phyloP scores from a whole-genome alignment of 768 basidiomycete genomes.

The Tulasnella sp. region DNA sequence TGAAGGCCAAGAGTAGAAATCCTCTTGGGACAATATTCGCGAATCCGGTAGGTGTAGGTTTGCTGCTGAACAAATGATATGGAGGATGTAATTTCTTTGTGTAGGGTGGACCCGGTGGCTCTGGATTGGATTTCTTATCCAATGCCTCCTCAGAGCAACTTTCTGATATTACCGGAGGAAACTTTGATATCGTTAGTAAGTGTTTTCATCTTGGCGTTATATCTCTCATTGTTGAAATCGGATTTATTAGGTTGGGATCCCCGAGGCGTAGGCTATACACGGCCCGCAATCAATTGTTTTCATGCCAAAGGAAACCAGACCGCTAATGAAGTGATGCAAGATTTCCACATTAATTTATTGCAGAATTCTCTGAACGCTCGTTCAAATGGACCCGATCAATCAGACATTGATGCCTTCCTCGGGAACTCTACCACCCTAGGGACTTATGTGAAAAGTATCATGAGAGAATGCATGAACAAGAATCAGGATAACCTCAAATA shows the following conservation, averaged over 20 bases:
- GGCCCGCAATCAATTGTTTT: not conserved
- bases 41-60: not conserved
- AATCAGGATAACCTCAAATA: not conserved
- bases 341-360: not conserved
- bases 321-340: not conserved
- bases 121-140: not conserved
- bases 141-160: not conserved
- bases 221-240: too few relatives aligned
- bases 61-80: not conserved
- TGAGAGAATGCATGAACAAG: not conserved
- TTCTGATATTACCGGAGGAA: not conserved
- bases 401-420: not conserved
- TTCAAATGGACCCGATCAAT: not conserved
- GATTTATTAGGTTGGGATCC: not conserved
- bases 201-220: not conserved
- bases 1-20: not conserved
- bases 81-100: not conserved
- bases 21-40: not conserved
- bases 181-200: not conserved
- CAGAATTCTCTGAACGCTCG: not conserved
- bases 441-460: not conserved
- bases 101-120: not conserved
- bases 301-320: not conserved
- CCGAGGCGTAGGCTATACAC: not conserved
- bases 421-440: not conserved